Evolutionary conservation across 2,329 filamentous ascomycete genomes (phyloP).

Genomic region (Aspergillus costaricaensis): DNA sequence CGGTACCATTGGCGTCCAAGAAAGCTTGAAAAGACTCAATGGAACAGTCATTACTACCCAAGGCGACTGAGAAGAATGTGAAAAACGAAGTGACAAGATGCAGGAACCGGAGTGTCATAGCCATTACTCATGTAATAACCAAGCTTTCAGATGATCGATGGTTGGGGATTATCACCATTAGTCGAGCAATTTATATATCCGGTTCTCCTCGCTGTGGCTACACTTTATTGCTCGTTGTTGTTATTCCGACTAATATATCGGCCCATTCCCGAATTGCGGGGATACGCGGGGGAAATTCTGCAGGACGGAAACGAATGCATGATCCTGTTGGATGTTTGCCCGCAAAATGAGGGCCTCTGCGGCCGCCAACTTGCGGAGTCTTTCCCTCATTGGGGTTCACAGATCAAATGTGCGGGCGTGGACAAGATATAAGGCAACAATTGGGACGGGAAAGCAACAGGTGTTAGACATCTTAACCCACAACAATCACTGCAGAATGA

Average conservation of each 20-base stretch:
- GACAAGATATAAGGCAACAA: not conserved
- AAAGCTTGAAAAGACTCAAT: not conserved
- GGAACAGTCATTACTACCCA: not conserved
- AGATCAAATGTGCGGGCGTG: not conserved
- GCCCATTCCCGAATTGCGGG: not conserved
- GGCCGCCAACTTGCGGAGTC: not conserved
- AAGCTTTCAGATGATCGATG: not conserved
- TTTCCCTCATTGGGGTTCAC: not conserved
- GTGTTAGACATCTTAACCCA: not conserved
- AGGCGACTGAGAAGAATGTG: not conserved
- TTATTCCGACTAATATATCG: no score
- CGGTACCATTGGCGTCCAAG: not conserved
- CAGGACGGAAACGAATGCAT: not conserved
- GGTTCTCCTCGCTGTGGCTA: not conserved
- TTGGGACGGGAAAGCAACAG: not conserved
- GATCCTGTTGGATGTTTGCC: not conserved
- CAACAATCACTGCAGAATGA: not conserved
- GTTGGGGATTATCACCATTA: no score
- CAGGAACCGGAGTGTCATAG: not conserved
- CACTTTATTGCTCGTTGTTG: not conserved
- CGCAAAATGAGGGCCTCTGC: not conserved
- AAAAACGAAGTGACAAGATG: not conserved
- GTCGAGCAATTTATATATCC: not conserved
- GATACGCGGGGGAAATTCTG: not conserved
- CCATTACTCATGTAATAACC: not conserved